phyloP scores from a whole-genome alignment of 2,329 filamentous ascomycete genomes.

The Dothiorella sarmentorum region DNA sequence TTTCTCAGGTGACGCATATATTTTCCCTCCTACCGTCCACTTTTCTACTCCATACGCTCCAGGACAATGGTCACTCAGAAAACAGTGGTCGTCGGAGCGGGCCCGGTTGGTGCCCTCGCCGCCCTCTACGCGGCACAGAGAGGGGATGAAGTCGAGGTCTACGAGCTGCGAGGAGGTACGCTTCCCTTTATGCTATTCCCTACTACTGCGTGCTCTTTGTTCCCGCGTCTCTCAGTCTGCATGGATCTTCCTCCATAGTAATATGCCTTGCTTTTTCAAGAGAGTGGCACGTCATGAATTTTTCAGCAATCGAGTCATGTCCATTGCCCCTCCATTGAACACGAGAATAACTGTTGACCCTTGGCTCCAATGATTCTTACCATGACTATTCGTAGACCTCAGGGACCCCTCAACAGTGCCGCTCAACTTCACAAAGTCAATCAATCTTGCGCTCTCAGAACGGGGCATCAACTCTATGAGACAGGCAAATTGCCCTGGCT shows the following conservation, averaged over 20 bases:
- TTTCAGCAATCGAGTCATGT: slow-evolving; percentile 8
- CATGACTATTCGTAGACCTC: slow-evolving; percentile 62
- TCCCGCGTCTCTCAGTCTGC: neutral
- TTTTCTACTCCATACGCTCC: neutral
- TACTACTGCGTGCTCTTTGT: neutral
- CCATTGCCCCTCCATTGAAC: neutral
- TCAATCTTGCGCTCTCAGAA: slow-evolving; percentile 92
- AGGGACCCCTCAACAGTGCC: slow-evolving; percentile 77
- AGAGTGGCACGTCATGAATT: slow-evolving; percentile 11
- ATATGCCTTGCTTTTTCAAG: neutral
- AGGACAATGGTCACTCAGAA: slow-evolving; percentile 51
- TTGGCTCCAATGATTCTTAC: neutral
- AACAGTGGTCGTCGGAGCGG: slow-evolving; percentile 82
- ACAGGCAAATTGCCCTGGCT: slow-evolving; percentile 60
- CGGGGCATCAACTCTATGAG: slow-evolving; percentile 86
- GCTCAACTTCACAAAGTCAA: slow-evolving; percentile 96
- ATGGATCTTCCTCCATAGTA: neutral
- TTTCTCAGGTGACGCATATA: slow-evolving; percentile 5
- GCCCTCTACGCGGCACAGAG: slow-evolving; percentile 87
- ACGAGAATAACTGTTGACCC: neutral
- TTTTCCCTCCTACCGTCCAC: slow-evolving; percentile 5
- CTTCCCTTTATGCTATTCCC: neutral
- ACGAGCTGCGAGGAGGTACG: slow-evolving; percentile 87
- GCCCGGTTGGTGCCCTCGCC: slow-evolving; percentile 87
- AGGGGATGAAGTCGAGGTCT: slow-evolving; percentile 87